A percentile compares a stretch with the other conserved stretches of the same genome.
Evolutionary conservation across 305 asterid species (phyloP).

Genomic region (Fraxinus dipetala): DNA sequence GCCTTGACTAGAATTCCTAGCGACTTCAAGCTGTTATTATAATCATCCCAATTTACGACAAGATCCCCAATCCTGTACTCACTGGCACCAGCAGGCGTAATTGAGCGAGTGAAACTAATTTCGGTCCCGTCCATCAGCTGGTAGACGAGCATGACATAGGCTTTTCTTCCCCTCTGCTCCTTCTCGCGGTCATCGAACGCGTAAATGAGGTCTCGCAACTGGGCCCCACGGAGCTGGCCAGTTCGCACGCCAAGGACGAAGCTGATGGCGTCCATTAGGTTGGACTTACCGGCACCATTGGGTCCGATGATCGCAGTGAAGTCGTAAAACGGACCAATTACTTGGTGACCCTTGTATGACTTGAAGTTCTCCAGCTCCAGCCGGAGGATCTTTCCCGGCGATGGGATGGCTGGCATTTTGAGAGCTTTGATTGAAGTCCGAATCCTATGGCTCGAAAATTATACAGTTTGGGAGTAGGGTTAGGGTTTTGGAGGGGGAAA

Average conservation of each 20-base stretch:
- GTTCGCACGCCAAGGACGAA: conserved; percentile 98
- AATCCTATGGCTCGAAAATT: conserved; percentile 22
- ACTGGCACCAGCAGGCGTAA: conserved; percentile 73
- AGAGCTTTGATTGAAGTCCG: conserved; percentile 22
- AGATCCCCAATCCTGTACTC: conserved; percentile 76
- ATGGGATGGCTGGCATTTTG: conserved; percentile 45
- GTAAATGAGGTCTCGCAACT: conserved; percentile 77
- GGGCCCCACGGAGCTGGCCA: conserved; percentile 94
- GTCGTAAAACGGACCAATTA: conserved; percentile 87
- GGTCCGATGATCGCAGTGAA: conserved; percentile 97
- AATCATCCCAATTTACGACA: conserved; percentile 75
- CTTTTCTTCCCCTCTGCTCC: conserved; percentile 81
- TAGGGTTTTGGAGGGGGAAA: conserved; percentile 16
- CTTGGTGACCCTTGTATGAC: conserved; percentile 87
- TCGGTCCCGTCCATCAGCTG: conserved; percentile 66
- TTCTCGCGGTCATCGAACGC: conserved; percentile 86
- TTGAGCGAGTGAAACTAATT: conserved; percentile 70
- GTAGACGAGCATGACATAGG: conserved; percentile 75
- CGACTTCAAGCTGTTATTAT: conserved; percentile 63
- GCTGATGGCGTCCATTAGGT: conserved; percentile 97
- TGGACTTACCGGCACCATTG: conserved; percentile 93
- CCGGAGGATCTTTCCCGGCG: conserved; percentile 77
- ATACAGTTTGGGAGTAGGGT: conserved; percentile 29
- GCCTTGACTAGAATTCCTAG: conserved; percentile 92
- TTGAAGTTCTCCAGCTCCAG: conserved; percentile 87